Evolutionary conservation across 1,139 yeast species (phyloP), one percentile per base, ranked within the genome.

Genomic region (Yamadazyma atmosphaerica): DNA sequence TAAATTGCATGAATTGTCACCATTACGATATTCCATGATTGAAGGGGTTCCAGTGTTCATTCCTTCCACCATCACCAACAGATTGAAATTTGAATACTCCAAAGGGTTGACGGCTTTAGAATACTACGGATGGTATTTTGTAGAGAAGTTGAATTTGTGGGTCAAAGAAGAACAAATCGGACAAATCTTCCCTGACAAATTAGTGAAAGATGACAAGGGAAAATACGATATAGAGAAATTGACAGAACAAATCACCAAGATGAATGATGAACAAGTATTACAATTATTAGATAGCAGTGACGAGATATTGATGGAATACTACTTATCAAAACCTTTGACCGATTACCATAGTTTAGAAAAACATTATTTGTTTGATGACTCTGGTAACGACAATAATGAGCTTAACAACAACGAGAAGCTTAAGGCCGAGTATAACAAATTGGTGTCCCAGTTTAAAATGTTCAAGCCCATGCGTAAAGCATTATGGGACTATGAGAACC

Each of bases 21-120:
- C 71, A 10, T 56, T 65, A 34, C 56, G 57, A 37, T 56, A 56
- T 38, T 53, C 68, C 4, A 58, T 55, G 58, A 42, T 65, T 43
- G 60, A 57, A 17, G 69, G 69, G 3, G 65, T 61, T 2, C 69
- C 70, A 2, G 48, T 61, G 5, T 61, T 49, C 34, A 49, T 65
- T 3, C 69, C 69, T 10, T 52, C 55, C 39, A 42, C 51, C 32
- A 54, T 63, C 11, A 51, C 56, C 15, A 50, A 49, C 26, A 49
- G 63, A 7, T 49, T 65, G 30, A 46, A 52, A 13, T 63, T 58
- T 44, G 69, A 63, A 40, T 65, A 63, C 42, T 15, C 41, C 15
- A 33, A 38, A 4, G 50, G 49, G n/a, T 36, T 43, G 16, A 37
- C 38, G 4, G 40, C 37, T 18, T 14, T 34, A 12, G 53, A 51